Evolutionary conservation across 2,329 filamentous ascomycete species (phyloP), one percentile per base, ranked within the genome.

Genomic region (Remersonia thermophila): DNA sequence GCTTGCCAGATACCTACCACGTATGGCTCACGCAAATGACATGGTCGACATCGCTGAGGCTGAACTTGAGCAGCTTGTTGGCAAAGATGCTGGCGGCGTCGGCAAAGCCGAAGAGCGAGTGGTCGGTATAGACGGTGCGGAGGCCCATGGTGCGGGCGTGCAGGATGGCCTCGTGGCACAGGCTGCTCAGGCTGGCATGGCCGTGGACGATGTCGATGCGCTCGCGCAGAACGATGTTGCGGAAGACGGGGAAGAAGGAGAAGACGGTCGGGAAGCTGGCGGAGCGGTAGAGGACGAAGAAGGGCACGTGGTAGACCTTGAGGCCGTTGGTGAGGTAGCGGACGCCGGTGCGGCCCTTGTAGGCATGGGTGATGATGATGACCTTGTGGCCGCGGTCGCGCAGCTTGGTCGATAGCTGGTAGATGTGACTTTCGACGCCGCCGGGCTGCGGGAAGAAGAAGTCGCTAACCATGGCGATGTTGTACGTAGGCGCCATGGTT

Each of bases 371-470:
- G 53, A 98, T 91, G 54, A 98, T 82, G 45, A 98, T 84, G 51
- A 98, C 89, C 63, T 95, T 95, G 67, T 98, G 91, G 28, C 91
- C 91, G 28, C 91, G 83, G 58, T 98, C 89, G 47, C 96, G 86
- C 48, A 98, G 76, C 71, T 96, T 98, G 39, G 82, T 84, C 23
- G 89, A 91, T 28, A 98, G 69, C 60, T 98, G 91, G 65, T 98
- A 98, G 51, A 98, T 96, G 62, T 98, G 91, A 59, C 85, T 93
- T 65, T 98, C 91, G 47, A 98, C 77, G 51, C 91, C 91, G 55
- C 91, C 87, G 35, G 91, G 89, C 54, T 96, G 89, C 11, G 91
- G 91, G 56, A 93, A 98, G 77, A 98, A 98, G 71, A 93, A 95
- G 68, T 98, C 91, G 72, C 89, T 87, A 58, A 95, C 83, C 91